Conservation (phyloP, 441 rosid genomes). For the Adansonia grandidieri region DNA sequence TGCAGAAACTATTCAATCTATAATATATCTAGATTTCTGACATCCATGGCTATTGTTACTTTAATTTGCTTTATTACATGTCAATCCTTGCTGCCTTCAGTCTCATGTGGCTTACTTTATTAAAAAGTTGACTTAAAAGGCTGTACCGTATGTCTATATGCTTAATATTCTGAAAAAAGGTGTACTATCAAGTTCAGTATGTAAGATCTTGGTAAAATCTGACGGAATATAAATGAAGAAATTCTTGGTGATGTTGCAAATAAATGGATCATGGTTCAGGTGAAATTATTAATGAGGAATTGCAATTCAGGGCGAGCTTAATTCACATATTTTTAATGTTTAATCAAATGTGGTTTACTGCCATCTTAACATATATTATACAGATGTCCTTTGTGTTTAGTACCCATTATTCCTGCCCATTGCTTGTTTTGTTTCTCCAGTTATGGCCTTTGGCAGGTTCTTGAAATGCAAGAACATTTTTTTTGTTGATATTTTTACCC, state of each 20-base stretch:
- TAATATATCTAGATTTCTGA: background rate
- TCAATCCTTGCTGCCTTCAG: background rate
- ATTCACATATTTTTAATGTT: background rate
- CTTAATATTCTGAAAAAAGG: background rate
- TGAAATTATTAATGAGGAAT: background rate
- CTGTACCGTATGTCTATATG: background rate
- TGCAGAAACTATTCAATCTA: background rate
- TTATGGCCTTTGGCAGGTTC: conserved; percentile 17
- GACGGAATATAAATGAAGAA: background rate
- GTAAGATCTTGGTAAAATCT: conserved; percentile 8
- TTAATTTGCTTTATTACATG: background rate
- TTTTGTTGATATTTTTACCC: conserved; percentile 8
- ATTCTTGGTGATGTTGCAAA: conserved; percentile 11
- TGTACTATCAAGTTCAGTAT: background rate
- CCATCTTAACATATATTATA: background rate
- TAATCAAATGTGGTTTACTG: background rate
- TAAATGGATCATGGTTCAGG: background rate
- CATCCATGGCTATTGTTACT: background rate
- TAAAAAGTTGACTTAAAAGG: conserved; percentile 19
- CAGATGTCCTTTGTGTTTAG: background rate
- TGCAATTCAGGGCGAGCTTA: background rate
- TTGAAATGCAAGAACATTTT: background rate
- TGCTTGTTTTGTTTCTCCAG: background rate
- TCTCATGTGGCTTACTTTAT: background rate
- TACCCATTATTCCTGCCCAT: background rate